These are phyloP conservation scores for Dictyostelium capitatum DNA, from an alignment of 78 protist species.

Conservation along the genomic window DNA sequence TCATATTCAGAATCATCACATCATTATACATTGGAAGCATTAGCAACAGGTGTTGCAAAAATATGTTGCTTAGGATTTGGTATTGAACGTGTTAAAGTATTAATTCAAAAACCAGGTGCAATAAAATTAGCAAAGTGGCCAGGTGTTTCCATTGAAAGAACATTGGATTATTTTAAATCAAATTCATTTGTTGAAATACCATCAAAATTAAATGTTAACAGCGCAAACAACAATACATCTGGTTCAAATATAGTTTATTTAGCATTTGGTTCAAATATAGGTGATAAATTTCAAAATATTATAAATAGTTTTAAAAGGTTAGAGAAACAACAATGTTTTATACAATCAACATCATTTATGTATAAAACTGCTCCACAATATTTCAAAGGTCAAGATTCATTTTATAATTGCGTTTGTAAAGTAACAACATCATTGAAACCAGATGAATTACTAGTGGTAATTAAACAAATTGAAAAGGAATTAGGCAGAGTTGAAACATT, in stretches of 20 bases:
- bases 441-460: constrained; percentile 27
- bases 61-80: constrained; percentile 80
- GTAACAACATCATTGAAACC: constrained; percentile 63
- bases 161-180: constrained; percentile 51
- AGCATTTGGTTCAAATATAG: constrained; percentile 78
- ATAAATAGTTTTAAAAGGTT: constrained; percentile 4
- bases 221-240: neutral
- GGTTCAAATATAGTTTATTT: constrained; percentile 12
- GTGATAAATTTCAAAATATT: constrained; percentile 56
- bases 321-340: neutral
- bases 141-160: constrained; percentile 72
- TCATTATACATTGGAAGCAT: constrained; percentile 76
- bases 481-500: constrained; percentile 70
- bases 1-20: constrained; percentile 79
- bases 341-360: constrained; percentile 79
- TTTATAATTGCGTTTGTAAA: constrained; percentile 68
- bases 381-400: constrained; percentile 79
- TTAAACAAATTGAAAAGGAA: constrained; percentile 76
- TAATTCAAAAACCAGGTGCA: constrained; percentile 78
- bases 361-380: constrained; percentile 84
- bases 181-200: constrained; percentile 36
- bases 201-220: neutral
- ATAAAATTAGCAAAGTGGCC: constrained; percentile 81
- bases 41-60: constrained; percentile 81
- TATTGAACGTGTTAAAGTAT: constrained; percentile 63